Evolutionary conservation across 306 rosid species (phyloP).

Genomic region (Cucurbita pepo): DNA sequence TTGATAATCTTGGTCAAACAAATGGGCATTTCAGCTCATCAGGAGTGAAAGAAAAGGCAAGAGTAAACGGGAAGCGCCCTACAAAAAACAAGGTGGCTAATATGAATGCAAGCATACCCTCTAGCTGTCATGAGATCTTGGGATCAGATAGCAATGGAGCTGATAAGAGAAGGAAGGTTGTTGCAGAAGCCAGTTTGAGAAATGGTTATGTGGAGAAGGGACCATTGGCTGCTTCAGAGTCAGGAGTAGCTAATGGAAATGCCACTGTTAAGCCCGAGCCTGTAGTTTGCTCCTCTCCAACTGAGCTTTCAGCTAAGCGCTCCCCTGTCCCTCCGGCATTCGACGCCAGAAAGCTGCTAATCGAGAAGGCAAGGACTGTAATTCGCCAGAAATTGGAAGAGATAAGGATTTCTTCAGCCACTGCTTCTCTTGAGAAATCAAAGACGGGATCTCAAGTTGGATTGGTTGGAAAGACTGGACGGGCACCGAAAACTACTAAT

Average conservation of each 20-base stretch:
- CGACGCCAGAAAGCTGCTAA: constrained; percentile 67
- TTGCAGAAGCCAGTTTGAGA: constrained; percentile 32
- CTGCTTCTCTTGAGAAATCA: constrained; percentile 22
- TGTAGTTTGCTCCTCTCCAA: constrained; percentile 20
- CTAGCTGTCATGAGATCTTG: constrained; percentile 25
- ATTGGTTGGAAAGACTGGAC: constrained; percentile 18
- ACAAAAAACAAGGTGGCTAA: constrained; percentile 24
- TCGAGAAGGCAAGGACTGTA: constrained; percentile 73
- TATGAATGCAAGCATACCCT: constrained; percentile 22
- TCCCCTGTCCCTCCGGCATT: constrained; percentile 52
- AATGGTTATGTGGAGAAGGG: constrained; percentile 42
- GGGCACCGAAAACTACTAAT: constrained; percentile 20
- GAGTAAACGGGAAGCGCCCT: constrained; percentile 38
- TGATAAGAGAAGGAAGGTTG: constrained; percentile 59
- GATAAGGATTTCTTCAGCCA: constrained; percentile 40
- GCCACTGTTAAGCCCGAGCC: constrained; percentile 33
- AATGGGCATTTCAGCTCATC: constrained; percentile 48
- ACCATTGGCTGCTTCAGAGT: constrained; percentile 31
- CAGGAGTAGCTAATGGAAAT: constrained; percentile 42
- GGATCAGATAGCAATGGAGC: constrained; percentile 29
- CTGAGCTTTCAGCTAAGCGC: constrained; percentile 46
- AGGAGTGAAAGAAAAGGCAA: constrained; percentile 43
- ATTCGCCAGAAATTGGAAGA: constrained; percentile 65
- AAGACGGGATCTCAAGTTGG: constrained; percentile 27
- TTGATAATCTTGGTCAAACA: constrained; percentile 36